Evolutionary conservation across 441 rosid species (phyloP).

Genomic region (Erodium trifolium): DNA sequence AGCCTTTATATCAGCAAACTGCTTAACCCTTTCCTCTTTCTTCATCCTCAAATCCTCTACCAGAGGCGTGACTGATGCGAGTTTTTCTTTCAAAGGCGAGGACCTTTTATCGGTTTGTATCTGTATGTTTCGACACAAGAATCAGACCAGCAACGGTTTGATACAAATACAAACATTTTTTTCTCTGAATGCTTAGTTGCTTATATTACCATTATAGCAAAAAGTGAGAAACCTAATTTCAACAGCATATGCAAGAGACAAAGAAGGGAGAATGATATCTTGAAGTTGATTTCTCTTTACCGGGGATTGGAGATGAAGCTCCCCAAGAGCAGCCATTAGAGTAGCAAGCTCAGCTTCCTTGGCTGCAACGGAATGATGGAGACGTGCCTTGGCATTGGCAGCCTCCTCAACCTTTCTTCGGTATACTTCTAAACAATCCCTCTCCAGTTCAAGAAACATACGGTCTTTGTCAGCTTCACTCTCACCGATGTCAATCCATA

Average conservation of each 20-base stretch:
- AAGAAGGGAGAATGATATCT: background rate
- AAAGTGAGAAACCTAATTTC: background rate
- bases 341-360: slow-evolving; percentile 97
- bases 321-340: slow-evolving; percentile 86
- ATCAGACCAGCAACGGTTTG: slow-evolving; percentile 7
- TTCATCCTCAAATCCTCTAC: slow-evolving; percentile 69
- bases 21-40: slow-evolving; percentile 74
- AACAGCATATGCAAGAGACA: background rate
- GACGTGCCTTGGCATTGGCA: slow-evolving; percentile 79
- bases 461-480: slow-evolving; percentile 75
- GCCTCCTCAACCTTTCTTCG: slow-evolving; percentile 93
- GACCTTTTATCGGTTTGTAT: slow-evolving; percentile 45
- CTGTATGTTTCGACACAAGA: slow-evolving; percentile 28
- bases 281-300: slow-evolving; percentile 27
- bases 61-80: slow-evolving; percentile 66
- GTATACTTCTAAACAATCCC: slow-evolving; percentile 81
- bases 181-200: background rate
- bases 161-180: background rate
- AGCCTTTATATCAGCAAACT: slow-evolving; percentile 57
- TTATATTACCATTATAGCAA: background rate
- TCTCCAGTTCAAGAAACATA: slow-evolving; percentile 77
- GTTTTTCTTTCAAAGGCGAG: slow-evolving; percentile 66
- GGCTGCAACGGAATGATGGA: slow-evolving; percentile 87
- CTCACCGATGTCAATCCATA: slow-evolving; percentile 98
- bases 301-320: slow-evolving; percentile 57